phyloP scores from a whole-genome alignment of 2,329 filamentous ascomycete genomes.

The Chaetomiaceae sp. region DNA sequence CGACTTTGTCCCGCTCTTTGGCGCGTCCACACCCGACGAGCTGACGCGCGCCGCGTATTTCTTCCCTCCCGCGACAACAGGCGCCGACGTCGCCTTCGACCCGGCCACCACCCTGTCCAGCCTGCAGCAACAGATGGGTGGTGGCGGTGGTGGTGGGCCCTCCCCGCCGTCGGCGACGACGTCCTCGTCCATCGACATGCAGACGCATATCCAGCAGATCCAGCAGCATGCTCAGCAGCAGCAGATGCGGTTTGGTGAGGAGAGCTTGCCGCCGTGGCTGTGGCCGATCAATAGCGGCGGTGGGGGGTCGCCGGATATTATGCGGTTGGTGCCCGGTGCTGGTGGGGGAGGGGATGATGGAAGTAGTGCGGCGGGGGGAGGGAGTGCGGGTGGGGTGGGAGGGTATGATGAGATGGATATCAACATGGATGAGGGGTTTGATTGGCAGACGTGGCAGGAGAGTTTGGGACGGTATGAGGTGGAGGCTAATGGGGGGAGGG shows the following conservation, averaged over 20 bases:
- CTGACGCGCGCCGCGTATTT: slow-evolving; percentile 7
- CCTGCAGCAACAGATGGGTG: slow-evolving; percentile 7
- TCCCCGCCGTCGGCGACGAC: no score
- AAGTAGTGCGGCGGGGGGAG: no score
- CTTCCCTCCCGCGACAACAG: slow-evolving; percentile 8
- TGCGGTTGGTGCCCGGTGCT: slow-evolving; percentile 19
- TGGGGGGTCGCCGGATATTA: slow-evolving; percentile 7
- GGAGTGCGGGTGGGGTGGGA: no score
- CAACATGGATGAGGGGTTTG: slow-evolving; percentile 34
- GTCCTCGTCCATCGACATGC: not conserved
- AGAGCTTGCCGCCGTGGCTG: slow-evolving; percentile 49
- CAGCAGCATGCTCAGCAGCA: not conserved
- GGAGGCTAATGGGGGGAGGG: slow-evolving; percentile 24
- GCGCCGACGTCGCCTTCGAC: slow-evolving; percentile 1
- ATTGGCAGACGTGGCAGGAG: slow-evolving; percentile 35
- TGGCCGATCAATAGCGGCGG: slow-evolving; percentile 38
- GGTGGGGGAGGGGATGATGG: no score
- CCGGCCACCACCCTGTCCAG: slow-evolving; percentile 2
- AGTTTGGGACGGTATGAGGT: slow-evolving; percentile 27
- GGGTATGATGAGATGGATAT: slow-evolving; percentile 30
- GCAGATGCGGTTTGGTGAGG: slow-evolving; percentile 30
- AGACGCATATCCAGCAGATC: slow-evolving; percentile 7
- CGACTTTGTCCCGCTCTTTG: slow-evolving; percentile 16
- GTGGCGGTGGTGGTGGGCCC: no score
- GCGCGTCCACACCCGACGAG: slow-evolving; percentile 3